These are phyloP conservation scores for Populus alba DNA, from an alignment of 345 rosid species.

Conservation along the genomic window DNA sequence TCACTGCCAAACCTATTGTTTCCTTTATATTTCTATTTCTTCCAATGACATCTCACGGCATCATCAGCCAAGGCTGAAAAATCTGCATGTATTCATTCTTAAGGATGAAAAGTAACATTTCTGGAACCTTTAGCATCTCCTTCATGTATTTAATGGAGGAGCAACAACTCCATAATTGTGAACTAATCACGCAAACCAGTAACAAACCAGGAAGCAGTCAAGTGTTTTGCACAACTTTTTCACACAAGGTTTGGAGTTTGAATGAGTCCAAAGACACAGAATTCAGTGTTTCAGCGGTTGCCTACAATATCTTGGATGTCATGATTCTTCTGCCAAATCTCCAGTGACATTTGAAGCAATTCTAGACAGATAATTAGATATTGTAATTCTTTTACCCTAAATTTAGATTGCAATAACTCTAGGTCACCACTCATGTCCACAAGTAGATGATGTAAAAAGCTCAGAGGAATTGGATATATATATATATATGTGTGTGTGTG, in stretches of 20 bases:
- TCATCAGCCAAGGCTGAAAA: background rate
- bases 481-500: too few species aligned
- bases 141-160: background rate
- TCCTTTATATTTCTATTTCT: too few species aligned
- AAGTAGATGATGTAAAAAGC: background rate
- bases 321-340: background rate
- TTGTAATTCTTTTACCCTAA: background rate
- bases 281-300: background rate
- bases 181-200: background rate
- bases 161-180: background rate
- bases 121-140: background rate
- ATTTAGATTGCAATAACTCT: background rate
- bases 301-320: background rate
- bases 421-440: background rate
- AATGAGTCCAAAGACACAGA: background rate
- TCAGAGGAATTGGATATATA: too few species aligned
- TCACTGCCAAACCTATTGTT: too few species aligned
- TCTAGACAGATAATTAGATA: background rate
- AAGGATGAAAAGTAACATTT: background rate
- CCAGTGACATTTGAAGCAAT: background rate
- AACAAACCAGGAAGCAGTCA: background rate
- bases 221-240: background rate
- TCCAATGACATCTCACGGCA: background rate
- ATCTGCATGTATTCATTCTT: background rate
- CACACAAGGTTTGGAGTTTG: background rate